These are phyloP conservation scores for Cynanchum wilfordii DNA, from an alignment of 257 asterid species.

Conservation along the genomic window DNA sequence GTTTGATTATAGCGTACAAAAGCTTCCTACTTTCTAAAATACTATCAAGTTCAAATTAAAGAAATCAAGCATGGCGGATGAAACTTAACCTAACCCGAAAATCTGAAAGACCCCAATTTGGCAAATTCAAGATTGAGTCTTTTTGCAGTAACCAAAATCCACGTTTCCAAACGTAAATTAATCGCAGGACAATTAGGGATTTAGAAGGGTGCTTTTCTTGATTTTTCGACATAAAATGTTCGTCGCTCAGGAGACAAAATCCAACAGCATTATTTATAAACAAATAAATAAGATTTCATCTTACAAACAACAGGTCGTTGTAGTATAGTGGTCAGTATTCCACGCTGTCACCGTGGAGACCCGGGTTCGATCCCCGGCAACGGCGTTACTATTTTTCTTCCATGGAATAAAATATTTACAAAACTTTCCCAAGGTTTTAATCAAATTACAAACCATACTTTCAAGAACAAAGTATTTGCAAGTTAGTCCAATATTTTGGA, in stretches of 20 bases:
- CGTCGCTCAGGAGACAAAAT: neutral
- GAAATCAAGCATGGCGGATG: neutral
- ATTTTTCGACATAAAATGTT: neutral
- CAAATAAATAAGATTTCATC: too few species aligned
- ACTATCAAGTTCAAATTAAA: neutral
- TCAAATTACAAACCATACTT: too few species aligned
- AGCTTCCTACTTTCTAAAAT: neutral
- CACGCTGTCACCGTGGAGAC: conserved; percentile 97
- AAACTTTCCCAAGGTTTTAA: neutral
- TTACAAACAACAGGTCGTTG: conserved; percentile 36
- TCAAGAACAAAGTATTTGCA: neutral
- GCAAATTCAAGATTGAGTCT: neutral
- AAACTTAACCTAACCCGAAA: neutral
- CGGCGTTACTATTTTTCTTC: conserved; percentile 18
- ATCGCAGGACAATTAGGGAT: neutral
- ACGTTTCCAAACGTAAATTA: neutral
- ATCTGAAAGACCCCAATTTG: neutral
- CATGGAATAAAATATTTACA: too few species aligned
- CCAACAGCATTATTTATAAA: too few species aligned
- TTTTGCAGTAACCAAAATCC: neutral
- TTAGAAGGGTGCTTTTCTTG: neutral
- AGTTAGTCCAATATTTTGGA: neutral
- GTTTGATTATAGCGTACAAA: neutral
- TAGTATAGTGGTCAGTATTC: conserved; percentile 98
- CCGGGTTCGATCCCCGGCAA: conserved; percentile 99